phyloP scores from a whole-genome alignment of 116 monocot species.

The Zostera marina region DNA sequence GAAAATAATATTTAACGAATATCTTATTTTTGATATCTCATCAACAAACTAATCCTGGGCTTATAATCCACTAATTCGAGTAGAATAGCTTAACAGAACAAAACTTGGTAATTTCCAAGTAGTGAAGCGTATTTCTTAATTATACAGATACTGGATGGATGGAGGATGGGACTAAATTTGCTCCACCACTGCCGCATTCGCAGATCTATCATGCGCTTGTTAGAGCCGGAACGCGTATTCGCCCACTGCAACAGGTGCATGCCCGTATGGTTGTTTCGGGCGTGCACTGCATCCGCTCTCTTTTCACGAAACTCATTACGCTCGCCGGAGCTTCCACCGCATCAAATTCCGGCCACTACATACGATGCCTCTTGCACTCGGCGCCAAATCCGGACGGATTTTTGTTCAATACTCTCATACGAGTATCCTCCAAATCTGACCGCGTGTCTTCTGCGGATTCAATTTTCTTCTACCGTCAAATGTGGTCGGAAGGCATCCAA shows the following conservation, averaged over 20 bases:
- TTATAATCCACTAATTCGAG: no score
- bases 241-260: conserved; percentile 21
- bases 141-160: no score
- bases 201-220: conserved; percentile 9
- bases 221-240: conserved; percentile 15
- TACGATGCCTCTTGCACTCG: conserved; percentile 14
- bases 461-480: conserved; percentile 28
- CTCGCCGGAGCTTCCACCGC: conserved; percentile 5
- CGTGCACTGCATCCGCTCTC: conserved; percentile 14
- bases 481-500: conserved; percentile 13
- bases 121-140: no score
- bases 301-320: conserved; percentile 30
- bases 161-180: neutral
- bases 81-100: no score
- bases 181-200: conserved; percentile 4
- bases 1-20: no score
- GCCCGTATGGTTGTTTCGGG: conserved; percentile 23
- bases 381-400: conserved; percentile 39
- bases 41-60: no score
- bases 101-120: no score
- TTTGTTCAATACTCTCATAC: conserved; percentile 47
- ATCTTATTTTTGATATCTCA: no score
- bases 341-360: conserved; percentile 5
- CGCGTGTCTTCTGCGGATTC: conserved; percentile 7
- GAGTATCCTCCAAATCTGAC: conserved; percentile 16